Percentiles rank a stretch among this genome's conserved stretches.
Evolutionary conservation across 2,329 filamentous ascomycete genomes (phyloP).

Genomic region (Pseudocercospora pini-densiflorae): DNA sequence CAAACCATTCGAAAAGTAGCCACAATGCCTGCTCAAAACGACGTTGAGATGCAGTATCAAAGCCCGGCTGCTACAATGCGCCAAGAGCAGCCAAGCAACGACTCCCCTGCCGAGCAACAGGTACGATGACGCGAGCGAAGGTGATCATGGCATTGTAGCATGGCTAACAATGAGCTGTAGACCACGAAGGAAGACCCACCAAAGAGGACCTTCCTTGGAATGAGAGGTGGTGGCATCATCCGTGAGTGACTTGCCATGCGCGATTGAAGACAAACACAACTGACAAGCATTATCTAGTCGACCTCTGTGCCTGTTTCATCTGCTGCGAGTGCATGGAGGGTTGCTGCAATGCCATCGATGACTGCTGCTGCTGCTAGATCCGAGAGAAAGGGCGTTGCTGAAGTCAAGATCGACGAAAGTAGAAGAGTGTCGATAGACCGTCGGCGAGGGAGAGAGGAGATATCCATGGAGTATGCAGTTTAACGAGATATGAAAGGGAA

Average conservation of each 20-base stretch:
- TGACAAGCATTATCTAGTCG: conserved; percentile 25
- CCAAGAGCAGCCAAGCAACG: conserved; percentile 15
- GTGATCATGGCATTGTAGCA: not conserved
- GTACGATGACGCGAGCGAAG: not conserved
- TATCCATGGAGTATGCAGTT: not conserved
- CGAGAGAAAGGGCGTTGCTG: not conserved
- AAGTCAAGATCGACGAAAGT: not conserved
- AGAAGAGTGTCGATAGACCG: not conserved
- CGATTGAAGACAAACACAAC: not conserved
- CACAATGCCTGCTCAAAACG: conserved; percentile 25
- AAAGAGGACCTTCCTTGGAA: conserved; percentile 35
- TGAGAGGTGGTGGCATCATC: conserved; percentile 36
- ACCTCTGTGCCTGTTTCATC: conserved; percentile 38
- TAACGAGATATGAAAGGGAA: not conserved
- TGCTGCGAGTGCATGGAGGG: conserved; percentile 37
- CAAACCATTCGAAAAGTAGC: not conserved
- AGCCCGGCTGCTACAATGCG: conserved; percentile 21
- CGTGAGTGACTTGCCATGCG: conserved; percentile 20
- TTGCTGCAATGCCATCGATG: conserved; percentile 34
- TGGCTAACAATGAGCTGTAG: conserved; percentile 10
- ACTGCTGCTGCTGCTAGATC: conserved; percentile 38
- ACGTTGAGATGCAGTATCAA: conserved; percentile 35
- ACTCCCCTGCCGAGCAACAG: conserved; percentile 6
- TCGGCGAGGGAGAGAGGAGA: not conserved
- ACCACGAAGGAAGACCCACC: conserved; percentile 26